Percentiles rank a stretch among this genome's conserved stretches.
These are phyloP conservation scores for Melanopsichium pennsylvanicum DNA, from an alignment of 1,284 basidiomycete species.

Conservation along the genomic window DNA sequence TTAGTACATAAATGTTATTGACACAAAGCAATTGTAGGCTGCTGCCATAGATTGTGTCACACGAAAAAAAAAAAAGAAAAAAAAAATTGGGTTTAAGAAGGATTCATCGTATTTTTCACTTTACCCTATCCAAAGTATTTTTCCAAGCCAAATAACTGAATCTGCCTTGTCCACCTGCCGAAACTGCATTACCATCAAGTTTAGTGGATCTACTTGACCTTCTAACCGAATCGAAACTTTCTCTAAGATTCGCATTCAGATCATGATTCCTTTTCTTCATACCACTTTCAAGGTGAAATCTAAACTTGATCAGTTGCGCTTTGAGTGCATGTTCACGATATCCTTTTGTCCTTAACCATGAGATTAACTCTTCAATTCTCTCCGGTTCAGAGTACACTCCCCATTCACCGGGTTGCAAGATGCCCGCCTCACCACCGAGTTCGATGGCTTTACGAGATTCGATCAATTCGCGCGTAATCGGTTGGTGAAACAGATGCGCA, in stretches of 20 bases:
- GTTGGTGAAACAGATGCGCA: constrained; percentile 62
- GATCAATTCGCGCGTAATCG: constrained; percentile 10
- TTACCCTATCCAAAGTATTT: constrained; percentile 25
- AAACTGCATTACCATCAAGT: neutral
- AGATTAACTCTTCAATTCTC: constrained; percentile 82
- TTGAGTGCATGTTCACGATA: constrained; percentile 84
- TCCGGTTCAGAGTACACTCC: constrained; percentile 84
- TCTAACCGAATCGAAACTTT: constrained; percentile 10
- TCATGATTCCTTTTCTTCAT: constrained; percentile 68
- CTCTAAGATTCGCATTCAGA: constrained; percentile 18
- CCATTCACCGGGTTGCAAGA: constrained; percentile 82
- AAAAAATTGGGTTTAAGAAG: too few species aligned
- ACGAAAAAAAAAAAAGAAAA: too few species aligned
- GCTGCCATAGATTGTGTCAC: too few species aligned
- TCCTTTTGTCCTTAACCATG: constrained; percentile 91
- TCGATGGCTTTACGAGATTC: constrained; percentile 45
- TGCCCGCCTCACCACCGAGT: constrained; percentile 68
- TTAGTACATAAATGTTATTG: too few species aligned
- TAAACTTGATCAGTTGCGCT: constrained; percentile 81
- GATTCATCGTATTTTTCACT: neutral
- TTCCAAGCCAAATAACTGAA: constrained; percentile 33
- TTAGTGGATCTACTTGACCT: constrained; percentile 4
- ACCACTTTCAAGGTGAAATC: constrained; percentile 81
- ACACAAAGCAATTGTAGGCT: too few species aligned
- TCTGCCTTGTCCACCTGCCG: neutral